phyloP scores from a whole-genome alignment of 2,329 filamentous ascomycete species.

The Epicoccum sorghinum region DNA sequence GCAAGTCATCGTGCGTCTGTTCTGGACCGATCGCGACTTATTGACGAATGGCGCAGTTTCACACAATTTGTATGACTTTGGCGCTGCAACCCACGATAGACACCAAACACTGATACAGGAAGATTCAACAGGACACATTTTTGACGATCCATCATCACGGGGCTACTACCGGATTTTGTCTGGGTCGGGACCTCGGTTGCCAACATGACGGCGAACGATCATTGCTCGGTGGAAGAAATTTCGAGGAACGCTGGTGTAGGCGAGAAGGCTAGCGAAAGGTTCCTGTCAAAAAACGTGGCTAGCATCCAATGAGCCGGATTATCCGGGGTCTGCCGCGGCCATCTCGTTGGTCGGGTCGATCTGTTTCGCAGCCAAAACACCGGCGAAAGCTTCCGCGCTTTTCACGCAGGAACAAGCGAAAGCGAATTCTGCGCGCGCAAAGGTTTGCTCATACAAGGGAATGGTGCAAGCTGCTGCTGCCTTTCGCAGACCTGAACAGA shows the following conservation, averaged over 20 bases:
- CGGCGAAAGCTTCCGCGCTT: constrained; percentile 7
- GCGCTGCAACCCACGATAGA: no score
- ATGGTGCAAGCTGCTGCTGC: not conserved
- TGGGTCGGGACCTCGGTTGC: not conserved
- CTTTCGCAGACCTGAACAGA: not conserved
- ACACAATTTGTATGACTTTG: not conserved
- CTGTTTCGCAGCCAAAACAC: constrained; percentile 10
- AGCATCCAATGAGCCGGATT: not conserved
- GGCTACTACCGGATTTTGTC: not conserved
- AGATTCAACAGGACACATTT: no score
- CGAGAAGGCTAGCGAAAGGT: constrained; percentile 5
- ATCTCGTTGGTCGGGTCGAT: not conserved
- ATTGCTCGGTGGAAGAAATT: not conserved
- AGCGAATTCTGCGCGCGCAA: not conserved
- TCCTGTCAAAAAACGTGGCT: constrained; percentile 10
- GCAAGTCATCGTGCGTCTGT: not conserved
- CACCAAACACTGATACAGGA: no score
- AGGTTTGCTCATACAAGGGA: not conserved
- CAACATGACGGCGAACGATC: not conserved
- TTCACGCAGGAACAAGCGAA: constrained; percentile 11
- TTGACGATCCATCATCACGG: no score
- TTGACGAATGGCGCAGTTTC: not conserved
- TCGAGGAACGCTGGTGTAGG: constrained; percentile 6
- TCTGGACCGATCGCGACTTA: not conserved
- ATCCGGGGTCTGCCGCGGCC: not conserved